Percentiles rank a stretch among this genome's conserved stretches.
Conservation (phyloP, 2,329 filamentous ascomycete genomes). For the Botryosphaeria dothidea region DNA sequence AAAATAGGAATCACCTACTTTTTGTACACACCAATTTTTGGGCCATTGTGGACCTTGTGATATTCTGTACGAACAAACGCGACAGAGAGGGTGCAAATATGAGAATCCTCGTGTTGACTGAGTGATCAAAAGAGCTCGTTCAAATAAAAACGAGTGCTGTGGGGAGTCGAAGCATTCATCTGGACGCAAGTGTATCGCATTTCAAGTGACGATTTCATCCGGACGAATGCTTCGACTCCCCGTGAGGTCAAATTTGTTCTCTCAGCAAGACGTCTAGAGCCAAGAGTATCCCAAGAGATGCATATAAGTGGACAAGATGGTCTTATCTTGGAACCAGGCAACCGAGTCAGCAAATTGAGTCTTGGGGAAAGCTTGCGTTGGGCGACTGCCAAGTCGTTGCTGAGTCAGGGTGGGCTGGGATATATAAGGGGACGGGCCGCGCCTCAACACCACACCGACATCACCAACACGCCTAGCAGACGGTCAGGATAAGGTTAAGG, state of each 20-base stretch:
- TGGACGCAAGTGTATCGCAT: too few species aligned
- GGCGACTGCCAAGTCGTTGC: background rate
- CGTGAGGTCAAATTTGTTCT: too few species aligned
- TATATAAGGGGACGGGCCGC: background rate
- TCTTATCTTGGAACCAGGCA: background rate
- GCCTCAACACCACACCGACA: background rate
- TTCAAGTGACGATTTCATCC: too few species aligned
- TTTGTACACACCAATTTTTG: background rate
- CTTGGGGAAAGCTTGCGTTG: background rate
- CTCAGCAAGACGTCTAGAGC: background rate
- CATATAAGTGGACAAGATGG: background rate
- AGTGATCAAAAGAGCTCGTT: too few species aligned
- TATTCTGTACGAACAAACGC: too few species aligned
- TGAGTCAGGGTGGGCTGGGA: background rate
- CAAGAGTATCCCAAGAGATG: background rate
- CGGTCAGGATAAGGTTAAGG: constrained; percentile 12
- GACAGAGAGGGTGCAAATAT: too few species aligned
- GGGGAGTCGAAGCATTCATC: too few species aligned
- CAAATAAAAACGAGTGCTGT: too few species aligned
- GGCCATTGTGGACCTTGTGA: background rate
- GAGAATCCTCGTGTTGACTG: too few species aligned
- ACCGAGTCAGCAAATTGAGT: background rate
- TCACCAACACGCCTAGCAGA: background rate
- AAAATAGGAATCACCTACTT: background rate
- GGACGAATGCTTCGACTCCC: too few species aligned